Conservation (phyloP, 805 yeast genomes). For the Zygoascus flipseniorum region DNA sequence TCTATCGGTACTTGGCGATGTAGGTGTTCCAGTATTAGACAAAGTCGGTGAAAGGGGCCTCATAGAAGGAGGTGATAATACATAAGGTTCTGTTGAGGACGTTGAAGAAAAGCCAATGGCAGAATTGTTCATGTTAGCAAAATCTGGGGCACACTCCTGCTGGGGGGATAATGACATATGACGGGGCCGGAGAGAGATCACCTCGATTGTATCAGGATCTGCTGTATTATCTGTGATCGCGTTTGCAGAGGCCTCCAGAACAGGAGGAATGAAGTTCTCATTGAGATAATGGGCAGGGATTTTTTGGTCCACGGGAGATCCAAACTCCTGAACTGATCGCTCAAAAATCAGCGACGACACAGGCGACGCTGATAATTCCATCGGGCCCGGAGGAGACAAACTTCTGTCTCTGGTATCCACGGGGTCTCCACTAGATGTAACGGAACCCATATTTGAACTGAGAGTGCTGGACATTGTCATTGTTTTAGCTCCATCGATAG, state of each 20-base stretch:
- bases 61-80: background rate
- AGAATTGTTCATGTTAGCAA: background rate
- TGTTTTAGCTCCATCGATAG: background rate
- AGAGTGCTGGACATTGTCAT: background rate
- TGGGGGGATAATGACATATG: background rate
- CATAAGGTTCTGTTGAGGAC: background rate
- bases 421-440: background rate
- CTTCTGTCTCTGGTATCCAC: slow-evolving; percentile 4
- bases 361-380: slow-evolving; percentile 17
- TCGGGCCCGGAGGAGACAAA: slow-evolving; percentile 3
- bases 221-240: slow-evolving; percentile 47
- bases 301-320: slow-evolving; percentile 14
- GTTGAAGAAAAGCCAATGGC: background rate
- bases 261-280: slow-evolving; percentile 74
- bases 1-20: background rate
- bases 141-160: background rate
- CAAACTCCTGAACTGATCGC: slow-evolving; percentile 55
- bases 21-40: background rate
- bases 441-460: background rate
- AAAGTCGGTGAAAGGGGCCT: background rate
- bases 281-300: slow-evolving; percentile 34
- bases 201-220: slow-evolving; percentile 60
- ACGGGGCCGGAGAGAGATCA: slow-evolving; percentile 51
- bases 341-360: slow-evolving; percentile 51
- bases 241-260: slow-evolving; percentile 68